Evolutionary conservation across 164 flowering plant genomes (phyloP).

Genomic region (Magnolia sinica): DNA sequence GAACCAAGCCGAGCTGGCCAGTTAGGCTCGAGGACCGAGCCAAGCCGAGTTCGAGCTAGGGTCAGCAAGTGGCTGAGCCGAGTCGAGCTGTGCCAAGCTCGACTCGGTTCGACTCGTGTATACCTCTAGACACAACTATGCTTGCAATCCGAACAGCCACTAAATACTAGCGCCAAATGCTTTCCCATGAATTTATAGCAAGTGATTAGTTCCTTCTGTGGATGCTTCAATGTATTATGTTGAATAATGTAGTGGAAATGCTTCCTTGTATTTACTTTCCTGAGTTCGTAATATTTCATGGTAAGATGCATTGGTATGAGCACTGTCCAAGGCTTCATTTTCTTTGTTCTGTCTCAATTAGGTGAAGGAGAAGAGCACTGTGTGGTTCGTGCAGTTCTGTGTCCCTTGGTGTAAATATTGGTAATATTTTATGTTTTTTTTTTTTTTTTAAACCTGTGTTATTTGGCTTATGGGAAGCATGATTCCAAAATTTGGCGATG

Average conservation of each 20-base stretch:
- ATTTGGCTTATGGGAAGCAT: not conserved
- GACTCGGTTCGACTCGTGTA: no score
- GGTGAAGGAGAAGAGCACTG: constrained; percentile 97
- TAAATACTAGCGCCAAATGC: no score
- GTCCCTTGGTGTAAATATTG: constrained; percentile 99
- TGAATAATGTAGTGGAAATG: not conserved
- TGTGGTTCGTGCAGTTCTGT: constrained; percentile 91
- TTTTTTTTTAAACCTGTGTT: not conserved
- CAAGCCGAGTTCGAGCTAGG: no score
- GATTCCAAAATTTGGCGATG: not conserved
- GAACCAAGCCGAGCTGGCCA: no score
- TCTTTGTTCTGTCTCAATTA: constrained; percentile 19
- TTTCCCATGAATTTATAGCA: no score
- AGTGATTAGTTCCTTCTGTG: not conserved
- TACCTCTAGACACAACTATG: no score
- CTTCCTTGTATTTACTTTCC: not conserved
- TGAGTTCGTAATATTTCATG: not conserved
- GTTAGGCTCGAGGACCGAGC: no score
- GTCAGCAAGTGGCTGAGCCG: no score
- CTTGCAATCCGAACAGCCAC: no score
- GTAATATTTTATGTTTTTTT: constrained; percentile 35
- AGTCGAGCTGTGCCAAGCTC: no score
- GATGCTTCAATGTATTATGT: not conserved
- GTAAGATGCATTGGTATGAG: not conserved
- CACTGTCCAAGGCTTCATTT: constrained; percentile 3